These are phyloP conservation scores for Peronospora farinosa DNA, from an alignment of 352 stramenopile species.

Conservation along the genomic window DNA sequence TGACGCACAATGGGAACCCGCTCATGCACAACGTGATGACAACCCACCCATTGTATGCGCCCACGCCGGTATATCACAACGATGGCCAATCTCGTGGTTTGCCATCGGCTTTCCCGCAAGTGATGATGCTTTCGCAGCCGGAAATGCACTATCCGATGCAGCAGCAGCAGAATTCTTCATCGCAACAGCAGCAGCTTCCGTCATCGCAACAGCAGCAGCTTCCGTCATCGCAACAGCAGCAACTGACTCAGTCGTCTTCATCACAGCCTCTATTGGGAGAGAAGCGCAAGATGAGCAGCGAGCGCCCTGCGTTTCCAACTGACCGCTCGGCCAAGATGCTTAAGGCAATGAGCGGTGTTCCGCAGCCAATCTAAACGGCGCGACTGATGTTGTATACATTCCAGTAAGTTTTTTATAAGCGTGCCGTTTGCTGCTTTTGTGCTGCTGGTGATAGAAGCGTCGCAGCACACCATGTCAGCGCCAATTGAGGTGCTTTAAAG, in stretches of 20 bases:
- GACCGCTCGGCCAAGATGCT: slow-evolving; percentile 36
- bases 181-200: slow-evolving; percentile 8
- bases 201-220: slow-evolving; percentile 14
- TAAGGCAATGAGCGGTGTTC: slow-evolving; percentile 32
- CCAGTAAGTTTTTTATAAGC: slow-evolving; percentile 23
- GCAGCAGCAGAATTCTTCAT: too few relatives aligned
- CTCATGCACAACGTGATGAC: slow-evolving; percentile 31
- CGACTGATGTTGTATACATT: slow-evolving; percentile 15
- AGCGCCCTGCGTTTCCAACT: slow-evolving; percentile 31
- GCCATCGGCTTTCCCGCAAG: slow-evolving; percentile 42
- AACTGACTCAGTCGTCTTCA: slow-evolving; percentile 4
- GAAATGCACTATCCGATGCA: slow-evolving; percentile 36
- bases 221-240: slow-evolving; percentile 9
- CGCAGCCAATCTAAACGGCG: slow-evolving; percentile 32
- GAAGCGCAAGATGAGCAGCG: slow-evolving; percentile 51
- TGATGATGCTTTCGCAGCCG: slow-evolving; percentile 38
- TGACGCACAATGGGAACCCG: slow-evolving; percentile 26
- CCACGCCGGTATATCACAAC: slow-evolving; percentile 19
- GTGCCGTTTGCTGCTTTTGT: slow-evolving; percentile 14
- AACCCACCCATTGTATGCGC: slow-evolving; percentile 30
- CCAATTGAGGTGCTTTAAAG: slow-evolving; percentile 16
- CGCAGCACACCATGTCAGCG: slow-evolving; percentile 15
- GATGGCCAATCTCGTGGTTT: slow-evolving; percentile 35
- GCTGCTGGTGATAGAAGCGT: slow-evolving; percentile 12
- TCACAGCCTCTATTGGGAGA: slow-evolving; percentile 22